These are phyloP conservation scores for Rhodotorula babjevae DNA, from an alignment of 768 basidiomycete genomes.

Conservation along the genomic window DNA sequence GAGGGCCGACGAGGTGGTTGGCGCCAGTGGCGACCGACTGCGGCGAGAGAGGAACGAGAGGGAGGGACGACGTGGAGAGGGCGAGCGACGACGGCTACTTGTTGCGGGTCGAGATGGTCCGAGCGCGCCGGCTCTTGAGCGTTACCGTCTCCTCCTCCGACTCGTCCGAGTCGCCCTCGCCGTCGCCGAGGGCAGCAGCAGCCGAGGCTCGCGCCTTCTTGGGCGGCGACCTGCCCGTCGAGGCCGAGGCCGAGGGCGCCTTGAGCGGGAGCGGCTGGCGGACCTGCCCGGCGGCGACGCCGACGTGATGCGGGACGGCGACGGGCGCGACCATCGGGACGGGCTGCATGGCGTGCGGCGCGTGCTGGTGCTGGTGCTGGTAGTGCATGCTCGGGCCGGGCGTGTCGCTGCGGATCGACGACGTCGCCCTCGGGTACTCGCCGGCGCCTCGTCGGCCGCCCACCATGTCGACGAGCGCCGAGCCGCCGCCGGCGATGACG, in stretches of 20 bases:
- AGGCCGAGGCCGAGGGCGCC: neutral
- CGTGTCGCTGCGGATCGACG: neutral
- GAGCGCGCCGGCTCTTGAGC: constrained; percentile 24
- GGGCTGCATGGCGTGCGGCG: neutral
- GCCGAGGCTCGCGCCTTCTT: neutral
- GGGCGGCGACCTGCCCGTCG: too few species aligned
- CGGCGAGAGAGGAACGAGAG: too few species aligned
- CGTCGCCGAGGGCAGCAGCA: neutral
- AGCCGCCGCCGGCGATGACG: neutral
- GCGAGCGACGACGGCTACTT: neutral
- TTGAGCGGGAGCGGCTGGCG: neutral
- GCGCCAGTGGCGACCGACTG: too few species aligned
- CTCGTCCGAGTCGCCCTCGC: constrained; percentile 8
- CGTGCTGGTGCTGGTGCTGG: neutral
- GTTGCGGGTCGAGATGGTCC: constrained; percentile 13
- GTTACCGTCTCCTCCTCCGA: constrained; percentile 20
- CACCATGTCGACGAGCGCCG: neutral
- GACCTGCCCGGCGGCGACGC: too few species aligned
- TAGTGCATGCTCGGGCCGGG: neutral
- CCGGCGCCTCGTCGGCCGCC: neutral
- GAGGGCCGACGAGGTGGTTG: too few species aligned
- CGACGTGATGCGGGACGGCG: neutral
- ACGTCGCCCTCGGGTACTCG: neutral
- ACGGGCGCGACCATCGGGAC: neutral
- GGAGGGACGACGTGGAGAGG: too few species aligned